phyloP scores from a whole-genome alignment of 176 grass and related monocot species.

The Hyparrhenia diplandra region DNA sequence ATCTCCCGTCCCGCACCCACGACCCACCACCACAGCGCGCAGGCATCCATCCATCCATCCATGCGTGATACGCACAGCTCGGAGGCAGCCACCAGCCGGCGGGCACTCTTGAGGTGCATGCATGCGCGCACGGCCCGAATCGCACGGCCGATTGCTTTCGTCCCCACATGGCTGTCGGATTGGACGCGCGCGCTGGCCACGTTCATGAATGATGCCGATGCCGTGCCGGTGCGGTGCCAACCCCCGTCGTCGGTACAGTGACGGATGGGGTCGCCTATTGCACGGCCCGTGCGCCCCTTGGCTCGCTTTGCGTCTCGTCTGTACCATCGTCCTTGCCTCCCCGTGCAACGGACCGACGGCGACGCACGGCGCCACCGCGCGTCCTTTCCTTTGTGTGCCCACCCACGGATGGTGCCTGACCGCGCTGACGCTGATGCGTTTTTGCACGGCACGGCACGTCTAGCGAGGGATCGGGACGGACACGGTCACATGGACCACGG shows the following conservation, averaged over 20 bases:
- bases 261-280: neutral
- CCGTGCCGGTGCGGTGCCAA: neutral
- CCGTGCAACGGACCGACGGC: neutral
- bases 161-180: constrained; percentile 13
- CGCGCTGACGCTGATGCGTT: neutral
- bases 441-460: no score
- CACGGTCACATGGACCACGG: neutral
- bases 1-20: no score
- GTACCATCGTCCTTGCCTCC: neutral
- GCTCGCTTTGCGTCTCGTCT: neutral
- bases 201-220: neutral
- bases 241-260: neutral
- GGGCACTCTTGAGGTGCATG: neutral
- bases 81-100: neutral
- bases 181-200: constrained; percentile 5
- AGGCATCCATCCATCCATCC: no score
- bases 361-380: neutral
- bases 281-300: neutral
- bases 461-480: neutral
- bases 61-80: neutral
- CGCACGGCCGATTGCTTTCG: constrained; percentile 22
- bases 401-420: neutral
- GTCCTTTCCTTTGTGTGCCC: neutral
- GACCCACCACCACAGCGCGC: neutral
- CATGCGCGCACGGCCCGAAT: neutral